Conservation (phyloP, 306 rosid genomes). For the Cicer pinnatifidum region DNA sequence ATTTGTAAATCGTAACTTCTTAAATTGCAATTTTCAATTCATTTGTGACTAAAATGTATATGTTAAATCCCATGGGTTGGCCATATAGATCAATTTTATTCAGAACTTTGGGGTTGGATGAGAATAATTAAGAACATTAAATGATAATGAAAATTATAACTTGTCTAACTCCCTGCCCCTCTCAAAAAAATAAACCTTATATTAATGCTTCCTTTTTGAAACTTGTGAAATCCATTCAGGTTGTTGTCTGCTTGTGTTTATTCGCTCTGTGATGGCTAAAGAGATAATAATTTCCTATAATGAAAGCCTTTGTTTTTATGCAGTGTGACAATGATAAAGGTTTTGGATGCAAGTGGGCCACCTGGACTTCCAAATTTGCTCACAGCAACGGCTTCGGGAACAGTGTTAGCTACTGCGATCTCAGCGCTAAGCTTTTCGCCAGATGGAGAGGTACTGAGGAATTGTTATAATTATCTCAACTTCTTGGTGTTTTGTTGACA, state of each 20-base stretch:
- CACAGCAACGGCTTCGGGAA: constrained; percentile 63
- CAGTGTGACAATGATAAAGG: constrained; percentile 79
- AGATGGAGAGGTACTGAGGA: constrained; percentile 88
- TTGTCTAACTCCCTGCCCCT: constrained; percentile 11
- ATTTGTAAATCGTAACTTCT: constrained; percentile 36
- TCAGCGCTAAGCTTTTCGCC: constrained; percentile 94
- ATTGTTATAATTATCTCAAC: constrained; percentile 33
- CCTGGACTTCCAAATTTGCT: constrained; percentile 97
- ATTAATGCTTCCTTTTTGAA: constrained; percentile 21
- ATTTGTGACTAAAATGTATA: constrained; percentile 24
- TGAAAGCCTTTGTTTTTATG: constrained; percentile 41
- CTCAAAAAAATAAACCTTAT: neutral
- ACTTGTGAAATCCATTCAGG: constrained; percentile 17
- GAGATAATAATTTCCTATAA: constrained; percentile 42
- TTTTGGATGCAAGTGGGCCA: constrained; percentile 97
- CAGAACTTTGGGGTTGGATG: constrained; percentile 10
- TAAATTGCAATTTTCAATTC: constrained; percentile 34
- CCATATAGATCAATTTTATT: constrained; percentile 20
- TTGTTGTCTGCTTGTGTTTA: constrained; percentile 28
- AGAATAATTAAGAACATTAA: neutral
- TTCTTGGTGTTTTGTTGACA: constrained; percentile 37
- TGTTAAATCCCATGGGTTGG: constrained; percentile 13
- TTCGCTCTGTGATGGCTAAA: constrained; percentile 17
- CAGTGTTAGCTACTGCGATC: constrained; percentile 65
- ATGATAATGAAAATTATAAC: constrained; percentile 25